Percentiles rank a stretch among this genome's conserved stretches.
Evolutionary conservation across 352 stramenopile genomes (phyloP).

Genomic region (Phytophthora tentaculata): DNA sequence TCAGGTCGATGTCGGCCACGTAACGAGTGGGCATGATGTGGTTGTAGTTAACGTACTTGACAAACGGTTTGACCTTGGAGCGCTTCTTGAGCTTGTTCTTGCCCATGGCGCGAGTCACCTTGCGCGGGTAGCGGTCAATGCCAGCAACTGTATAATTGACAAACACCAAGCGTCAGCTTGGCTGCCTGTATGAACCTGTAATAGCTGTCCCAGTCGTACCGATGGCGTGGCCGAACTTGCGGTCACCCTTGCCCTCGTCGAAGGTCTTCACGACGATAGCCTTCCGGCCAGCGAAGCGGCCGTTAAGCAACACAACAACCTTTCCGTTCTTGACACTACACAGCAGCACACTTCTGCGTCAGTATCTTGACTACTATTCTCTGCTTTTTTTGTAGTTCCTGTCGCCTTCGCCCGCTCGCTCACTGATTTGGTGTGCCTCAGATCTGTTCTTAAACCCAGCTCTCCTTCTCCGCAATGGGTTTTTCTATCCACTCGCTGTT

Average conservation of each 20-base stretch:
- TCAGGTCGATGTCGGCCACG: slow-evolving; percentile 99
- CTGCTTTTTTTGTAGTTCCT: slow-evolving; percentile 12
- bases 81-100: slow-evolving; percentile 98
- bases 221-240: slow-evolving; percentile 98
- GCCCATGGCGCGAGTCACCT: slow-evolving; percentile 97
- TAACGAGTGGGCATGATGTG: slow-evolving; percentile 99
- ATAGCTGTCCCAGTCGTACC: slow-evolving; percentile 39
- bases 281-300: slow-evolving; percentile 99
- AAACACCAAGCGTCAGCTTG: slow-evolving; percentile 5
- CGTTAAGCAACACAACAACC: slow-evolving; percentile 99
- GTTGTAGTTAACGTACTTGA: slow-evolving; percentile 99
- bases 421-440: slow-evolving; percentile 5
- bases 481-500: slow-evolving; percentile 4
- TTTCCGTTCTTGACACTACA: slow-evolving; percentile 97
- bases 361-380: slow-evolving; percentile 12
- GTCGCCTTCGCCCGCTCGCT: slow-evolving; percentile 5
- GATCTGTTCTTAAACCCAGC: slow-evolving; percentile 20
- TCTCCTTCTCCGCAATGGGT: background rate
- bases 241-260: slow-evolving; percentile 96
- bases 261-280: slow-evolving; percentile 99
- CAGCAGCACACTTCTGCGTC: slow-evolving; percentile 20
- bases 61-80: slow-evolving; percentile 98
- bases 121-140: slow-evolving; percentile 96
- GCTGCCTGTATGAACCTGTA: slow-evolving; percentile 8
- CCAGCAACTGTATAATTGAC: slow-evolving; percentile 81